Evolutionary conservation across 202 grass and related monocot species (phyloP).

Genomic region (Schoenoplectus triqueter): DNA sequence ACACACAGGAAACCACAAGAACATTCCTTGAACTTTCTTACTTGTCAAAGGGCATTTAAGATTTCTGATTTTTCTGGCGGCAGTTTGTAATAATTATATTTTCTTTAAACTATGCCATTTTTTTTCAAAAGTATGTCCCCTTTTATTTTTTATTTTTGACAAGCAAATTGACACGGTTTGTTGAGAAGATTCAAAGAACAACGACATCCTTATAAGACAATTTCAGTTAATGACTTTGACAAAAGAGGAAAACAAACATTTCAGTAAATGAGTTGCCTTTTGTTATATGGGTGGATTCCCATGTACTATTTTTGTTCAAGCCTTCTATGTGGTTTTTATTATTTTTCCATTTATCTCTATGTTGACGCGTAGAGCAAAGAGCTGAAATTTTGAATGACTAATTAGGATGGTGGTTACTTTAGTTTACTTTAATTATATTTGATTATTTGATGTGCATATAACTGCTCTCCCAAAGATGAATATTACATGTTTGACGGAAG

Average conservation of each 20-base stretch:
- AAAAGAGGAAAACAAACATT: constrained; percentile 5
- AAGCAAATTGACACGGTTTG: not conserved
- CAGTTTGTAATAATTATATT: no score
- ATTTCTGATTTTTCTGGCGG: not conserved
- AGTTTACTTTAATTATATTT: constrained; percentile 2
- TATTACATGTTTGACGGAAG: constrained; percentile 3
- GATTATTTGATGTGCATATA: not conserved
- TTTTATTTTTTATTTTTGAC: not conserved
- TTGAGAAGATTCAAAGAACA: not conserved
- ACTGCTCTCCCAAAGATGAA: not conserved
- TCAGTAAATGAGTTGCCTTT: constrained; percentile 14
- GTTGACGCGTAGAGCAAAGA: not conserved
- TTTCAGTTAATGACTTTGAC: constrained; percentile 24
- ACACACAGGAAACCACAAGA: not conserved
- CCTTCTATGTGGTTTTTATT: not conserved
- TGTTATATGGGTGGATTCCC: not conserved
- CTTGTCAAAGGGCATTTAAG: not conserved
- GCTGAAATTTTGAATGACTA: constrained; percentile 21
- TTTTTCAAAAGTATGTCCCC: not conserved
- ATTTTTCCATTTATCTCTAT: constrained; percentile 4
- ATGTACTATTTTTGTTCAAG: constrained; percentile 31
- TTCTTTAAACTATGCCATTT: not conserved
- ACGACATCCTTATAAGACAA: not conserved
- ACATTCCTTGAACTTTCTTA: constrained; percentile 9
- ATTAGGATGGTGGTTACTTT: constrained; percentile 26